Evolutionary conservation across 2,329 filamentous ascomycete genomes (phyloP), one percentile per base, ranked within the genome.

Genomic region (Cladosporium sp.): DNA sequence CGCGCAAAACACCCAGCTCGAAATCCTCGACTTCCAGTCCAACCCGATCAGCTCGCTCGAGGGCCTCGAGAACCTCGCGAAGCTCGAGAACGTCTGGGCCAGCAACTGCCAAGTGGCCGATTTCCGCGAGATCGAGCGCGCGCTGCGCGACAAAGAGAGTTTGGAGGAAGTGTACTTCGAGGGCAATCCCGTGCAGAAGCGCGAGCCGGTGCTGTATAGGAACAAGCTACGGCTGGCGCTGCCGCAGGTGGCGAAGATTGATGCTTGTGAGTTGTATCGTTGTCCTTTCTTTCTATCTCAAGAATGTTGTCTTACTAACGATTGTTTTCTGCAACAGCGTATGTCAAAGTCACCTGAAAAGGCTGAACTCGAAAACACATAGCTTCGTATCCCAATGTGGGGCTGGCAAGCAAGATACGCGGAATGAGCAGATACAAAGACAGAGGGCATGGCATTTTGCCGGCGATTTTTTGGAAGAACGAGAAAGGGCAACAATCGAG

Each of bases 81-180:
- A 92, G 15, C 82, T 99, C 28, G 91, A 97, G 76, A 95, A 99
- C 78, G 79, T 99, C 32, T 99, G 95, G 95, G 95, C 93, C 18
- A 95, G 92, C 72, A 93, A 93, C 78, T 98, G 97, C 79, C 84
- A 90, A 72, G 78, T 99, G 30, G 81, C 81, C 24, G 92, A 92
- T 76, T 96, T 98, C 74, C 83, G 84, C 52, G 93, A 98, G 74
- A 86, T 98, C 3, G 91, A 97, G 80, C 86, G 85, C 65, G 86
- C 91, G 72, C 80, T 99, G 69, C 85, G 81, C 62, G 90, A 95
- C 75, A 97, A 97, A 82, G 83, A 91, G 75, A 82, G 89, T 44
- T 80, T 98, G 71, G 88, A 89, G 67, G 97, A 95, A 1, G 94
- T 99, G 12, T 99, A 99, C 77, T 96, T 99, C 71, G 95, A 99